Conservation (phyloP, 371 early-diverging fungal genomes). For the Rhizopus delemar region DNA sequence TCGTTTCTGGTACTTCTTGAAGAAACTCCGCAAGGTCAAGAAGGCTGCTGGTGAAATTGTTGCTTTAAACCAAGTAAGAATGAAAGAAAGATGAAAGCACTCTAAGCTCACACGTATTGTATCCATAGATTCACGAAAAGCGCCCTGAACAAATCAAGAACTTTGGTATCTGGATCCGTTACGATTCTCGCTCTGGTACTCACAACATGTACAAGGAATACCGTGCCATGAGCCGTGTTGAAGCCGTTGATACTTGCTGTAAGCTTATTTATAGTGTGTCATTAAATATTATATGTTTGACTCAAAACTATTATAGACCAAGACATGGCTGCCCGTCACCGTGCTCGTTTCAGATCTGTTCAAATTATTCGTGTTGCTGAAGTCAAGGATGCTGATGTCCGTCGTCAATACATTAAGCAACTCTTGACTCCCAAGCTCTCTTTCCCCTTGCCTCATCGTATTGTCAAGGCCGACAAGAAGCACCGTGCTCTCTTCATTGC, state of each 20-base stretch:
- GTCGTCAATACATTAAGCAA: constrained; percentile 94
- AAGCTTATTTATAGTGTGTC: neutral
- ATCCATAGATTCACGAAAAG: constrained; percentile 84
- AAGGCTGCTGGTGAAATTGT: constrained; percentile 93
- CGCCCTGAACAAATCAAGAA: constrained; percentile 90
- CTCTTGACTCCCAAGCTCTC: constrained; percentile 77
- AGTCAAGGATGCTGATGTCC: constrained; percentile 82
- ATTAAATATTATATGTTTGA: neutral
- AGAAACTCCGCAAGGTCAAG: constrained; percentile 97
- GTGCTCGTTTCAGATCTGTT: constrained; percentile 92
- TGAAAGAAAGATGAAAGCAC: neutral
- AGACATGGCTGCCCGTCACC: constrained; percentile 97
- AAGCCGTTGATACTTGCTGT: constrained; percentile 89
- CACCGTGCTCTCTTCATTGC: constrained; percentile 77
- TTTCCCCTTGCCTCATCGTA: constrained; percentile 96
- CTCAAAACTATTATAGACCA: constrained; percentile 54
- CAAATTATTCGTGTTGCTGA: constrained; percentile 95
- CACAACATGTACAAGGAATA: constrained; percentile 99
- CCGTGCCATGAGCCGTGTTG: constrained; percentile 90
- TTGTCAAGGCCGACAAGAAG: constrained; percentile 67
- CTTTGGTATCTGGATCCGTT: constrained; percentile 97
- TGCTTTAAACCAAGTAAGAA: constrained; percentile 83
- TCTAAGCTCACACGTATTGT: neutral
- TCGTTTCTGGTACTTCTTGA: constrained; percentile 97
- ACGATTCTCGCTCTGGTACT: constrained; percentile 96